Evolutionary conservation across 1,284 basidiomycete genomes (phyloP).

Genomic region (Naganishia albida): DNA sequence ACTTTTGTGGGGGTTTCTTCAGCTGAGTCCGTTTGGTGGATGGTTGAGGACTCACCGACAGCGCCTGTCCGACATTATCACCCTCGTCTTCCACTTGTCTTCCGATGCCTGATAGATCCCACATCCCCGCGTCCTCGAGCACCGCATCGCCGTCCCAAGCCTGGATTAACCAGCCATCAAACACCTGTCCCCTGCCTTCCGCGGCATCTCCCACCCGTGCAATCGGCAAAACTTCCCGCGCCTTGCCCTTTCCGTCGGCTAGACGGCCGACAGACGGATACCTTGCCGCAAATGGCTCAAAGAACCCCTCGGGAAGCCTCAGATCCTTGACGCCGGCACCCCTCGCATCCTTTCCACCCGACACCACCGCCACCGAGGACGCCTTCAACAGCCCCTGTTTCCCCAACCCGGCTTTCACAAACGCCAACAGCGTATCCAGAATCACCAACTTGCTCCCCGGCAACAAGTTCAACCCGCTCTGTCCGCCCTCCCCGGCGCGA

Average conservation of each 20-base stretch:
- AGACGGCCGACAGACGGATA: constrained; percentile 4
- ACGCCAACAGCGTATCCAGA: constrained; percentile 45
- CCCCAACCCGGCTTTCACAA: constrained; percentile 37
- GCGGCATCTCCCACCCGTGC: constrained; percentile 1
- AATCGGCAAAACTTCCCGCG: constrained; percentile 1
- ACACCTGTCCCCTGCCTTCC: constrained; percentile 1
- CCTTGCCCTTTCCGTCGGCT: background rate
- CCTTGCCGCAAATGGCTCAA: constrained; percentile 22
- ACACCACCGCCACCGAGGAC: background rate
- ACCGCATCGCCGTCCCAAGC: background rate
- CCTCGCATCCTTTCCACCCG: background rate
- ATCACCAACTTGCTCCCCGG: constrained; percentile 45
- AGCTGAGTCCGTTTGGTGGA: constrained; percentile 6
- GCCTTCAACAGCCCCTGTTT: constrained; percentile 26
- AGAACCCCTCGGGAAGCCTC: constrained; percentile 27
- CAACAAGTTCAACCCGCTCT: constrained; percentile 42
- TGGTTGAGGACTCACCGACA: constrained; percentile 1
- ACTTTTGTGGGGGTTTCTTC: constrained; percentile 34
- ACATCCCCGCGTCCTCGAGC: background rate
- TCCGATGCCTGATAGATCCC: constrained; percentile 5
- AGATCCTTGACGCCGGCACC: constrained; percentile 12
- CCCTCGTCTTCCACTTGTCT: background rate
- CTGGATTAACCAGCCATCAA: constrained; percentile 22
- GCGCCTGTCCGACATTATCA: constrained; percentile 14
- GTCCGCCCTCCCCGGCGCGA: constrained; percentile 45